Conservation (phyloP, 1,284 basidiomycete genomes). For the Grifola frondosa region DNA sequence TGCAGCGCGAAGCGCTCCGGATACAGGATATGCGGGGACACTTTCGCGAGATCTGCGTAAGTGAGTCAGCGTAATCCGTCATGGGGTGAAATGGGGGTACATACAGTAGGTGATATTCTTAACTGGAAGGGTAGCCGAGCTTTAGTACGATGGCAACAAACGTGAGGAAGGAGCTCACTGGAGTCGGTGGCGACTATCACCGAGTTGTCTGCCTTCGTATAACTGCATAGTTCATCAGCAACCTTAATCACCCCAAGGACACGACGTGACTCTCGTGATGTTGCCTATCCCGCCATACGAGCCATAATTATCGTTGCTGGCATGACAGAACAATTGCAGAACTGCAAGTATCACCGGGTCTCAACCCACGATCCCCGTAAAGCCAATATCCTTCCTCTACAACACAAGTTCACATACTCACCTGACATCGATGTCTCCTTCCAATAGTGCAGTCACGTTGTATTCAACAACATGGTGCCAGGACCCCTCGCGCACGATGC, state of each 20-base stretch:
- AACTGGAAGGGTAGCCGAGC: conserved; percentile 44
- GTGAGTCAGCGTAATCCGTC: neutral
- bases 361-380: no score
- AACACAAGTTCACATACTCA: no score
- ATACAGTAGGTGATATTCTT: conserved; percentile 92
- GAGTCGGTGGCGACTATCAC: conserved; percentile 88
- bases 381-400: no score
- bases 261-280: neutral
- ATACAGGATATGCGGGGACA: conserved; percentile 79
- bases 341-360: no score
- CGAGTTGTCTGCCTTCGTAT: conserved; percentile 82
- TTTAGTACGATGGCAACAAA: neutral
- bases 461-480: conserved; percentile 81
- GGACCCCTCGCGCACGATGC: conserved; percentile 73
- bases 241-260: neutral
- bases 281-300: neutral
- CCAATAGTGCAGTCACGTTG: conserved; percentile 73
- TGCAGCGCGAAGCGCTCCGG: conserved; percentile 89
- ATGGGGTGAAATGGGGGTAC: conserved; percentile 21
- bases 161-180: conserved; percentile 47
- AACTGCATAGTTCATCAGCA: conserved; percentile 42
- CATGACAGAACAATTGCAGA: neutral
- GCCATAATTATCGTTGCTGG: neutral
- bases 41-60: conserved; percentile 76
- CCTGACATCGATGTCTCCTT: conserved; percentile 78